A percentile compares a stretch with the other conserved stretches of the same genome.
phyloP scores from a whole-genome alignment of 2,329 filamentous ascomycete species.

The Paraphoma sp. region DNA sequence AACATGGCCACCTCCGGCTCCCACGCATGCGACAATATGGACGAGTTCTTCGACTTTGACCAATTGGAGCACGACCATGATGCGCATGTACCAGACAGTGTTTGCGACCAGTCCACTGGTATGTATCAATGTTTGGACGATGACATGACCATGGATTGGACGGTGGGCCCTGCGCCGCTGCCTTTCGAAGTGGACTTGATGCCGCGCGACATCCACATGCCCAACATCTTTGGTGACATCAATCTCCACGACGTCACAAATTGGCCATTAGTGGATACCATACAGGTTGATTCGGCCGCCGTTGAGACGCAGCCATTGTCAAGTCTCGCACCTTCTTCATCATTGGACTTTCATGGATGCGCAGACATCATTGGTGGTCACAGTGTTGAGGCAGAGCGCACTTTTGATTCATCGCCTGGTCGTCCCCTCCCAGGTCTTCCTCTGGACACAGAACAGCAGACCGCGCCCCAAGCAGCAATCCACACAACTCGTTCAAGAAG shows the following conservation, averaged over 20 bases:
- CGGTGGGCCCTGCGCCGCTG: slow-evolving; percentile 7
- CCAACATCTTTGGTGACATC: neutral
- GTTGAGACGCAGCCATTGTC: neutral
- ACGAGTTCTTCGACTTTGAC: slow-evolving; percentile 47
- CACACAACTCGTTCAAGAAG: neutral
- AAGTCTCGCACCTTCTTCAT: slow-evolving; percentile 8
- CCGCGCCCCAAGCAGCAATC: too few species aligned
- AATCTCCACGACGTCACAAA: neutral
- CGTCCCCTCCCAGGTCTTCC: neutral
- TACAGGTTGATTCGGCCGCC: neutral
- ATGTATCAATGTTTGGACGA: neutral
- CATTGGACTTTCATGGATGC: neutral
- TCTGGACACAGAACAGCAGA: too few species aligned
- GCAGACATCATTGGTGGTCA: neutral
- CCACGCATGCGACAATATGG: slow-evolving; percentile 24
- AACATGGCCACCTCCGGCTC: slow-evolving; percentile 16
- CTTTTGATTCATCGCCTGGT: neutral
- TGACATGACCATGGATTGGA: slow-evolving; percentile 36
- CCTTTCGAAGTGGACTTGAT: neutral
- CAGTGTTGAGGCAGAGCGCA: neutral
- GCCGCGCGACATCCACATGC: slow-evolving; percentile 6
- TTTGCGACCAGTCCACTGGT: too few species aligned
- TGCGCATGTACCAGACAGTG: too few species aligned
- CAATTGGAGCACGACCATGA: slow-evolving; percentile 30
- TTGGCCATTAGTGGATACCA: slow-evolving; percentile 4